phyloP scores from a whole-genome alignment of 2,329 filamentous ascomycete genomes.

The Rutstroemia sp. region DNA sequence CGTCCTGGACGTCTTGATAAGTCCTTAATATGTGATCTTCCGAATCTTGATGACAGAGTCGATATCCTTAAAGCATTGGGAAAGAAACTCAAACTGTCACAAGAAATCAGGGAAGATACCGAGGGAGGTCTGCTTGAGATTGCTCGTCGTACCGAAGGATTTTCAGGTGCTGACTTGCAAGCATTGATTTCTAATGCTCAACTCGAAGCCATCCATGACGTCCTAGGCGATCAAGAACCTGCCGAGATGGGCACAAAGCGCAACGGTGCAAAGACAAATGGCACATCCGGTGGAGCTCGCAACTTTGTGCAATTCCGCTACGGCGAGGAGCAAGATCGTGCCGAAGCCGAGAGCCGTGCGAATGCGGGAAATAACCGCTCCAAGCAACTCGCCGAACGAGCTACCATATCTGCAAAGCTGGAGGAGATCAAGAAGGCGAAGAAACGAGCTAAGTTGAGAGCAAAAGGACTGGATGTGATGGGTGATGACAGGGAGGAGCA shows the following conservation, averaged over 20 bases:
- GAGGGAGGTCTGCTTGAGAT: constrained; percentile 45
- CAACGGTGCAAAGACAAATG: constrained; percentile 22
- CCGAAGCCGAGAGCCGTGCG: constrained; percentile 32
- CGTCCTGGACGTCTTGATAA: constrained; percentile 92
- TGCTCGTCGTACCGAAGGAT: constrained; percentile 74
- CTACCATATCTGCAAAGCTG: constrained; percentile 73
- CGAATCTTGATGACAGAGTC: constrained; percentile 67
- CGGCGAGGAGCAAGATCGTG: constrained; percentile 49
- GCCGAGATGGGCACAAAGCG: constrained; percentile 26
- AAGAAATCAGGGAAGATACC: constrained; percentile 42
- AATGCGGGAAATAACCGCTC: constrained; percentile 43
- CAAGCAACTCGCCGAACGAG: constrained; percentile 62
- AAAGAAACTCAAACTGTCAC: constrained; percentile 66
- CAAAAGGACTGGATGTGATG: constrained; percentile 18
- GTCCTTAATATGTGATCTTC: constrained; percentile 85
- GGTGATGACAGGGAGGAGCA: constrained; percentile 18
- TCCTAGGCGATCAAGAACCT: constrained; percentile 58
- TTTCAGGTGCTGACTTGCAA: constrained; percentile 90
- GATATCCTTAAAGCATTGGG: constrained; percentile 87
- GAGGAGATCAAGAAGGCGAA: constrained; percentile 68
- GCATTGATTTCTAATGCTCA: constrained; percentile 95
- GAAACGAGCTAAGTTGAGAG: constrained; percentile 31
- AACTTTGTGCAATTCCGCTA: constrained; percentile 82
- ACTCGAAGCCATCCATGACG: constrained; percentile 91
- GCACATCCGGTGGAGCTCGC: constrained; percentile 29